Conservation (phyloP, 495 filamentous ascomycete genomes). For the Hypoxylon cercidicola region DNA sequence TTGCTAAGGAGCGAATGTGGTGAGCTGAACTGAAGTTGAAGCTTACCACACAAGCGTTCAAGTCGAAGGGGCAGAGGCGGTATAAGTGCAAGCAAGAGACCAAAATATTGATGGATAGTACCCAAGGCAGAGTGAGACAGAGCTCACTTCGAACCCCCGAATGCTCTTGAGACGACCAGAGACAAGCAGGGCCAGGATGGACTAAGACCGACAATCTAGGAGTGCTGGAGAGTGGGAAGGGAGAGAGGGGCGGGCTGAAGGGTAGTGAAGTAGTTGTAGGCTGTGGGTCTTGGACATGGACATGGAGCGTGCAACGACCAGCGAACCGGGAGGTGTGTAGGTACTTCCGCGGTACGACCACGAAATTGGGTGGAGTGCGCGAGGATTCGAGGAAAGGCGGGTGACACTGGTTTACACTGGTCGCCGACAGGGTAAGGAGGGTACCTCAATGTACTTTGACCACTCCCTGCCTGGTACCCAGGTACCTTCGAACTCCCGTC, state of each 20-base stretch:
- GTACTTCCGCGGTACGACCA: conserved; percentile 46
- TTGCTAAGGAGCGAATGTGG: conserved; percentile 45
- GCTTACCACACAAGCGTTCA: conserved; percentile 26
- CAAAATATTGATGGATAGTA: conserved; percentile 27
- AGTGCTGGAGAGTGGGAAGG: conserved; percentile 49
- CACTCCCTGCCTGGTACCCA: conserved; percentile 18
- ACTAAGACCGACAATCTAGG: conserved; percentile 48
- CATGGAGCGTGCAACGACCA: conserved; percentile 39
- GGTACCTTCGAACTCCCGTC: conserved; percentile 1
- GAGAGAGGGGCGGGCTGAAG: conserved; percentile 49
- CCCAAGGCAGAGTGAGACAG: conserved; percentile 46
- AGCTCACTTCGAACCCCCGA: conserved; percentile 42
- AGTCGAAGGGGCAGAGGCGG: conserved; percentile 37
- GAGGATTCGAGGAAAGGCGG: conserved; percentile 40
- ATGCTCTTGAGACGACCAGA: conserved; percentile 46
- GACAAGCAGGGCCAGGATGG: conserved; percentile 48
- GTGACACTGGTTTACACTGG: conserved; percentile 47
- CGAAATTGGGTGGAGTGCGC: conserved; percentile 45
- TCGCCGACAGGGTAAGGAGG: conserved; percentile 37
- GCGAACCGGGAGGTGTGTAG: conserved; percentile 45
- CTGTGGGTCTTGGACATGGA: conserved; percentile 30
- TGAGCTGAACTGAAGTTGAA: conserved; percentile 38
- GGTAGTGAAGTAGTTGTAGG: conserved; percentile 46
- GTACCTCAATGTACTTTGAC: conserved; percentile 37
- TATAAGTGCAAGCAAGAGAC: conserved; percentile 38